phyloP scores from a whole-genome alignment of 2,329 filamentous ascomycete species.

The Hymenoscyphus linearis region DNA sequence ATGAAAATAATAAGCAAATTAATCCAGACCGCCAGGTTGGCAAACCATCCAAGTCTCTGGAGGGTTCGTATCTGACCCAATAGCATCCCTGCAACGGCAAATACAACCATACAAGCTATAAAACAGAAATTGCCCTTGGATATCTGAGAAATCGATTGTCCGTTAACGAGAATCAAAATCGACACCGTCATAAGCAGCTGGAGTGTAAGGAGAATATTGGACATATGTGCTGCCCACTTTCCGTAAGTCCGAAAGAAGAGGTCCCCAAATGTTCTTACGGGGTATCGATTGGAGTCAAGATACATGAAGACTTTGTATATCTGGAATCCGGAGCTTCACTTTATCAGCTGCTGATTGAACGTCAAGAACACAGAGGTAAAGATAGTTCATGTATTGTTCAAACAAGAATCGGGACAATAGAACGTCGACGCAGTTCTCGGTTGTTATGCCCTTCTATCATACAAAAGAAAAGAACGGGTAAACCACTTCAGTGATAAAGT shows the following conservation, averaged over 20 bases:
- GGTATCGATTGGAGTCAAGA: constrained; percentile 24
- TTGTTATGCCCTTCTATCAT: no score
- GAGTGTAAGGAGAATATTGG: constrained; percentile 45
- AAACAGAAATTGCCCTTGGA: constrained; percentile 45
- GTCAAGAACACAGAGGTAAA: no score
- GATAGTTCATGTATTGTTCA: no score
- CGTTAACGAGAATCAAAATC: constrained; percentile 47
- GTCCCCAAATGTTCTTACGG: constrained; percentile 25
- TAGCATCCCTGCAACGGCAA: constrained; percentile 44
- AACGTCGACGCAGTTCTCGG: no score
- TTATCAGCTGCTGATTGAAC: not conserved
- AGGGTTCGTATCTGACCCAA: constrained; percentile 53
- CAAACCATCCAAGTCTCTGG: constrained; percentile 48
- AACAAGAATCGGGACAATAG: no score
- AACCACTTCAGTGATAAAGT: constrained; percentile 34
- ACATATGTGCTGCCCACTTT: constrained; percentile 37
- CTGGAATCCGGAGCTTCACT: constrained; percentile 20
- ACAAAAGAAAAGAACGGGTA: not conserved
- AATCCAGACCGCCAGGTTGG: constrained; percentile 52
- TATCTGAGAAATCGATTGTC: constrained; percentile 48
- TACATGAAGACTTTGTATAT: constrained; percentile 23
- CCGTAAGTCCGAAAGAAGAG: constrained; percentile 44
- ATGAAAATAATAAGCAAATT: constrained; percentile 51
- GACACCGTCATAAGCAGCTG: constrained; percentile 47
- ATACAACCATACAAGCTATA: constrained; percentile 46